Base-by-base conservation (phyloP, 805 yeast species). In the Yamadazyma takamatsuzukensis region DNA sequence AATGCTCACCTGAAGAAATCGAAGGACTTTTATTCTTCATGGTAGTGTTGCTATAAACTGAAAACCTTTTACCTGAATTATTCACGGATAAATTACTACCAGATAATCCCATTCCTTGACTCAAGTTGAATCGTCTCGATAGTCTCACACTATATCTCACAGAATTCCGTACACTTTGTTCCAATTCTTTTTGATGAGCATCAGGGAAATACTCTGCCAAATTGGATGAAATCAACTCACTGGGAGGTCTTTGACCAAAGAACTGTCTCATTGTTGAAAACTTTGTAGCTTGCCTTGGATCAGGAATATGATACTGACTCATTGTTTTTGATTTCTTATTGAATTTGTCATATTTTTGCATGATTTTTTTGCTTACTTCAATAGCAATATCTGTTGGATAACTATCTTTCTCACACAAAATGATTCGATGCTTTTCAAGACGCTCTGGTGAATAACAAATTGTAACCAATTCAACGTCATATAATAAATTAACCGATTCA, bases 201-300 rank as follows among this genome's bases (percentile, higher is more conserved):
- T 80, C 82, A 0, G 98, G 98, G 68, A 93, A 93, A 55, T 85
- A 90, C 42, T 89, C 95, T 2, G 88, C 81, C 43, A 90, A 64
- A 50, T 90, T 87, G 2, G 89, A 79, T 2, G 97, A 85, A 40
- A 90, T 93, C 46, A 89, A 72, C 51, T 87, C 95, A 39, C 93
- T 80, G 1, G 97, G 89, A 5, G 98, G 98, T 49, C 98, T 70
- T 55, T 86, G 96, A 15, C 94, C 94, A 56, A 81, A 80, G 38
- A 84, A 72, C 34, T 64, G 68, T 36, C 75, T 65, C 46, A 72
- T 40, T 2, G 54, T 48, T 25, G 45, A 47, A 4, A 32, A 26
- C 18, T 18, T 27, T n/a, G n/a, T n/a, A n/a, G n/a, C n/a, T 26
- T 17, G 30, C 29, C 14, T 29, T 15, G n/a, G 14, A 14, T 51